Conservation (phyloP, 768 basidiomycete genomes). For the Pleurotus djamor region DNA sequence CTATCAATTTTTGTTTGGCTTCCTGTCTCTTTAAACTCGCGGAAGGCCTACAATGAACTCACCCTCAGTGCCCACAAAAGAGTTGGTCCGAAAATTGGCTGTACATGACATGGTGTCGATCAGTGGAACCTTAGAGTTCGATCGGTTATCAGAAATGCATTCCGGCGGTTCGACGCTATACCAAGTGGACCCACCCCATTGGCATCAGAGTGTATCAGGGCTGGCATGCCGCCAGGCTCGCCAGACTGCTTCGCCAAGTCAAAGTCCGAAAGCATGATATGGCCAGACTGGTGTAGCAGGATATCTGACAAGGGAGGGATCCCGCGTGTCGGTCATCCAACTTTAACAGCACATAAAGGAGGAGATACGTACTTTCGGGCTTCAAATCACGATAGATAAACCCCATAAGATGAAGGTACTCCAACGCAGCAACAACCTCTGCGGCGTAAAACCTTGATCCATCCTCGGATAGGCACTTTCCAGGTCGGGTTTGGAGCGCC, state of each 20-base stretch:
- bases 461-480: conserved; percentile 96
- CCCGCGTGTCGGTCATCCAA: neutral
- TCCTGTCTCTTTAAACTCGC: conserved; percentile 19
- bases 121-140: conserved; percentile 66
- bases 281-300: conserved; percentile 93
- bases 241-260: conserved; percentile 96
- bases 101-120: conserved; percentile 98
- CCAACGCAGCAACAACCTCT: conserved; percentile 95
- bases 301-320: conserved; percentile 62
- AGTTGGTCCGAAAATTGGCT: conserved; percentile 96
- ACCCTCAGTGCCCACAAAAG: conserved; percentile 99
- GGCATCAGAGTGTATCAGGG: conserved; percentile 82
- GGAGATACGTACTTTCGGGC: conserved; percentile 84
- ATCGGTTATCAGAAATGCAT: neutral
- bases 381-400: conserved; percentile 99
- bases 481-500: conserved; percentile 91
- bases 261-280: conserved; percentile 99
- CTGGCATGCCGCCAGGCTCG: conserved; percentile 82
- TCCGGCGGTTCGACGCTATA: conserved; percentile 6
- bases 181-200: conserved; percentile 70
- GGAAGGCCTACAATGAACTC: conserved; percentile 20
- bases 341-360: conserved; percentile 11
- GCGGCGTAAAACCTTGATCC: conserved; percentile 97
- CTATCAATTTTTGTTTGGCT: conserved; percentile 38
- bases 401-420: conserved; percentile 98